Base-by-base conservation (phyloP, 805 yeast species). In the Lachancea quebecensis region DNA sequence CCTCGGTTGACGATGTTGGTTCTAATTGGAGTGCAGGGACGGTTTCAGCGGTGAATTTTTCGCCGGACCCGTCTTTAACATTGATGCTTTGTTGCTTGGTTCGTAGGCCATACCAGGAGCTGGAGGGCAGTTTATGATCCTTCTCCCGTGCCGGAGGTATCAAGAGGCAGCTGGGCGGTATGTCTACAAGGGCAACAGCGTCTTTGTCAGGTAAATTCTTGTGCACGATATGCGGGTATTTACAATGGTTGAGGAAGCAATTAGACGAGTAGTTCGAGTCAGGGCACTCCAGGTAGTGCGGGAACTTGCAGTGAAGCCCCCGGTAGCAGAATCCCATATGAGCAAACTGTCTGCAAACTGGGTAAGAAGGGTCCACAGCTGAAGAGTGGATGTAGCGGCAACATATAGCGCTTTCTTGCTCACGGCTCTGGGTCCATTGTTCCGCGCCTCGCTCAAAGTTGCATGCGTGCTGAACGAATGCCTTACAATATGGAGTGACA, bases 321-420 rank as follows among this genome's bases (percentile, higher is more conserved):
- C 49, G 40, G 37, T 40, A 38, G 42, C 52, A 50, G 37, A 18
- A 50, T 2, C 47, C 50, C 10, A 39, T 25, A 39, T 44, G 41
- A 7, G 52, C 45, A 38, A 50, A 50, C n/a, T 34, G 43, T 7
- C 50, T 38, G 39, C 52, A 50, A 1, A 34, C 35, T 2, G 50
- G 52, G 35, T 44, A 49, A 6, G 32, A 21, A 2, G 11, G 16
- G 8, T 35, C 17, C 25, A 31, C 28, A 12, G 11, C 6, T 15
- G 35, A 3, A 5, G 43, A 39, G 35, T 48, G 51, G 12, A 48
- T 18, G 28, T 33, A 45, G 18, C n/a, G 41, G 27, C 51, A 48
- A 11, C 11, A n/a, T 2, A 11, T 3, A 30, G 14, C 37, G 8
- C 14, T 8, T 27, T 16, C 25, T 14, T 4, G 11, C 10, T 17